Percentiles rank a stretch among this genome's conserved stretches.
phyloP scores from a whole-genome alignment of 2,329 filamentous ascomycete species.

The Sporothrix schenckii region DNA sequence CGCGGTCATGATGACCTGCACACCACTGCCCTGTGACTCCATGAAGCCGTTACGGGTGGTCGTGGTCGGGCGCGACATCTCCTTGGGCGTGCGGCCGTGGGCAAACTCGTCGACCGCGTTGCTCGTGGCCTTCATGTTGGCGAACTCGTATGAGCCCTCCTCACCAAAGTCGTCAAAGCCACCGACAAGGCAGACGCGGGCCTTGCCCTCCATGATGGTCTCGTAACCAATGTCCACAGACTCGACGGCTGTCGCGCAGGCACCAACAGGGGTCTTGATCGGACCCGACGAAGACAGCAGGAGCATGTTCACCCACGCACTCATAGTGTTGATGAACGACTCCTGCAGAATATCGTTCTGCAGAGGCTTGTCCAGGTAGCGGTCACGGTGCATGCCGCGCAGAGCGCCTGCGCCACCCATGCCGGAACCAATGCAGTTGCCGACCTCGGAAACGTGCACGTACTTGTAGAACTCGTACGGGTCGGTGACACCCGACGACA shows the following conservation, averaged over 20 bases:
- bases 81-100: slow-evolving; percentile 89
- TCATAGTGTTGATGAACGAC: slow-evolving; percentile 99
- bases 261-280: slow-evolving; percentile 97
- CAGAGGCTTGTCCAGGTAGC: slow-evolving; percentile 92
- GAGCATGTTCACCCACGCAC: slow-evolving; percentile 99
- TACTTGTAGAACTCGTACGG: slow-evolving; percentile 99
- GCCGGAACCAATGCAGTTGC: slow-evolving; percentile 97
- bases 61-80: slow-evolving; percentile 97
- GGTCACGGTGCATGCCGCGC: slow-evolving; percentile 97
- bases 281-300: slow-evolving; percentile 94
- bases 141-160: slow-evolving; percentile 98
- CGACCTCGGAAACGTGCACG: slow-evolving; percentile 94
- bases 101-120: slow-evolving; percentile 96
- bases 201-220: slow-evolving; percentile 98
- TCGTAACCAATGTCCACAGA: slow-evolving; percentile 98
- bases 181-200: slow-evolving; percentile 94
- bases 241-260: slow-evolving; percentile 95
- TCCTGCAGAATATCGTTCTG: slow-evolving; percentile 99
- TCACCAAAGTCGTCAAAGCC: slow-evolving; percentile 99
- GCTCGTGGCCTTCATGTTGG: slow-evolving; percentile 99
- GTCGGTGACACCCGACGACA: slow-evolving; percentile 94
- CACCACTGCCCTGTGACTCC: slow-evolving; percentile 98
- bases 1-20: slow-evolving; percentile 98
- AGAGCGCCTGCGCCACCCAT: slow-evolving; percentile 93
- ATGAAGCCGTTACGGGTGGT: slow-evolving; percentile 98